Evolutionary conservation across 108 stramenopile genomes (phyloP), one percentile per base, ranked within the genome.

Genomic region (Cyclotella cryptica): DNA sequence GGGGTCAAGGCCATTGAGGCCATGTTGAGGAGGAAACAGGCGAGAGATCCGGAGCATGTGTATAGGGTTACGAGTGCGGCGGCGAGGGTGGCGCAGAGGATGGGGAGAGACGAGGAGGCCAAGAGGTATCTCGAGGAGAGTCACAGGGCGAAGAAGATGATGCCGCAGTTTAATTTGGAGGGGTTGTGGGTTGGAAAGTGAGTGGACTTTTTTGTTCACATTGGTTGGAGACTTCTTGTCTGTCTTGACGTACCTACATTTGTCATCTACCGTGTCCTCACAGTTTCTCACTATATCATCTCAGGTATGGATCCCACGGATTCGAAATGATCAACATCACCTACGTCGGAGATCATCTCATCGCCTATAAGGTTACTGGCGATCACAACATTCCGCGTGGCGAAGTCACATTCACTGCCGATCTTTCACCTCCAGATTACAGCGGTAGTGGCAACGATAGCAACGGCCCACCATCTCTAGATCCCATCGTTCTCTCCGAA

Each of bases 111-210:
- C 0, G 77, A 78, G 27, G 90, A 86, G 68, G 84, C 78, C 0
- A 65, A 75, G 46, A 52, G 35, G 66, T 88, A 88, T 74, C 52
- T 30, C 21, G 64, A 79, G 64, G 67, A 77, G 68, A 88, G 88
- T 19, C 26, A 44, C 29, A 66, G 55, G 40, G 88, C 90, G 14
- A 85, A 83, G 30, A 87, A 66, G 65, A 74, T 76, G 55, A 66
- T 94, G 28, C 89, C 89, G 18, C 89, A 88, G 58, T 92, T 88
- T 62, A 89, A 91, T 71, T 68, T 94, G 62, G 93, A 94, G 71
- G 93, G 93, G 52, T 57, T 93, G 41, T 93, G 92, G 92, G 89
- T 93, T 39, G 93, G 93, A 67, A 90, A 92, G 93, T 93, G 85
- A 86, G 92, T 88, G 0, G 24, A 72, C 15, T 29, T 62, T 71